phyloP scores from a whole-genome alignment of 176 grass and related monocot genomes.

The Guadua angustifolia region DNA sequence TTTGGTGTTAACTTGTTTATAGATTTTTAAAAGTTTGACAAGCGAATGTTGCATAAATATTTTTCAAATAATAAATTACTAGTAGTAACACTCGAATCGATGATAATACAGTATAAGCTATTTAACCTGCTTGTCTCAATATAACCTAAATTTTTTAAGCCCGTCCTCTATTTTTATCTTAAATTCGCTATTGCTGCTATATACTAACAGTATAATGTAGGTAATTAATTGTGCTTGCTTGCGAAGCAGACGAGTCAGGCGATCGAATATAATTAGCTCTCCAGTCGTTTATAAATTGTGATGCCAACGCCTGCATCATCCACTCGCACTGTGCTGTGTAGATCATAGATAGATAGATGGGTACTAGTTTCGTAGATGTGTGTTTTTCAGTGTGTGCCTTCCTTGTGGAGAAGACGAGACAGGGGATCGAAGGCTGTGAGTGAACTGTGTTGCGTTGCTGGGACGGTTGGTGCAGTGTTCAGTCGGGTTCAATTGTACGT shows the following conservation, averaged over 20 bases:
- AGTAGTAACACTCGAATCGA: too few species aligned
- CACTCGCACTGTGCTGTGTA: background rate
- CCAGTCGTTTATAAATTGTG: background rate
- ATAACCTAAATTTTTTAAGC: too few species aligned
- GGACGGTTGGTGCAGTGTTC: constrained; percentile 37
- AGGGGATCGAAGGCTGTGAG: background rate
- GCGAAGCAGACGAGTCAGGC: background rate
- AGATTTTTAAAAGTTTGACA: too few species aligned
- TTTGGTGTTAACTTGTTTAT: too few species aligned
- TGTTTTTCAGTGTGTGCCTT: background rate
- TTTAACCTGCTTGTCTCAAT: too few species aligned
- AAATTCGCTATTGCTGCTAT: too few species aligned
- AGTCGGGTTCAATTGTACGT: constrained; percentile 31
- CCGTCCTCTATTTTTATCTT: too few species aligned
- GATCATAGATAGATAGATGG: too few species aligned
- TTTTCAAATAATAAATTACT: too few species aligned
- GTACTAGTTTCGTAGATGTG: background rate
- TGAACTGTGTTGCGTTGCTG: background rate
- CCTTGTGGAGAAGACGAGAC: constrained; percentile 4
- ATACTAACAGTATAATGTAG: too few species aligned
- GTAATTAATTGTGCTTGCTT: background rate
- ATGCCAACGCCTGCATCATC: background rate
- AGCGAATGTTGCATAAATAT: too few species aligned
- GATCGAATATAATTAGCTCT: background rate
- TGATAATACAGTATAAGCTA: too few species aligned